phyloP scores from a whole-genome alignment of 345 rosid genomes.

The Citrus australasica region DNA sequence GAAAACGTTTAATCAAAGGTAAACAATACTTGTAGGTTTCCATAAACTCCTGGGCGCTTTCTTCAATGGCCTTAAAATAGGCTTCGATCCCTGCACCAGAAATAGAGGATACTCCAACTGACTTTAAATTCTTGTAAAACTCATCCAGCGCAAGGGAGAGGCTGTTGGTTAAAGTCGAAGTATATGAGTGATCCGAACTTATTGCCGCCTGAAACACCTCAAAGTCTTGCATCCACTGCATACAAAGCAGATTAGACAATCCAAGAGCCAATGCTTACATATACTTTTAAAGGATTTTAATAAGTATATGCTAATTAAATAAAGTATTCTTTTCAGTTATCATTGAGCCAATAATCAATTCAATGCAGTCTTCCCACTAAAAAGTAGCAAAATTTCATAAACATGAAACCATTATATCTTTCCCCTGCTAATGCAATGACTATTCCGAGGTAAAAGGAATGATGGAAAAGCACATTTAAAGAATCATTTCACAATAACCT shows the following conservation, averaged over 20 bases:
- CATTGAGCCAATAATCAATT: background rate
- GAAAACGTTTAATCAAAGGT: background rate
- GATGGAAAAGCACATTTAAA: background rate
- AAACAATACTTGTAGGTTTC: slow-evolving; percentile 59
- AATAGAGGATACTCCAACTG: slow-evolving; percentile 83
- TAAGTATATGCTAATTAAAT: background rate
- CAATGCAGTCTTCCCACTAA: background rate
- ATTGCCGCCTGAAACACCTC: slow-evolving; percentile 70
- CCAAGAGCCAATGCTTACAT: background rate
- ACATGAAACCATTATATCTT: background rate
- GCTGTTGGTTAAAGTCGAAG: slow-evolving; percentile 66
- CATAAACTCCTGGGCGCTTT: slow-evolving; percentile 72
- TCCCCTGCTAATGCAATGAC: background rate
- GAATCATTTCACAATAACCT: background rate
- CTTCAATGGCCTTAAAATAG: slow-evolving; percentile 68
- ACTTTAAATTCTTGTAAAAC: slow-evolving; percentile 59
- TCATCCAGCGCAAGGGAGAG: slow-evolving; percentile 65
- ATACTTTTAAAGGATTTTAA: background rate
- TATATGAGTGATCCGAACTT: slow-evolving; percentile 54
- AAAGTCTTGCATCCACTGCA: slow-evolving; percentile 86
- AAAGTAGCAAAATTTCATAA: background rate
- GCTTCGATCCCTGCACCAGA: slow-evolving; percentile 77
- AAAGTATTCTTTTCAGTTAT: background rate
- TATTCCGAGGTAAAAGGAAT: background rate
- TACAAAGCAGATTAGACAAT: background rate